Base-by-base conservation (phyloP, 495 filamentous ascomycete species). In the Penicillium crystallinum region DNA sequence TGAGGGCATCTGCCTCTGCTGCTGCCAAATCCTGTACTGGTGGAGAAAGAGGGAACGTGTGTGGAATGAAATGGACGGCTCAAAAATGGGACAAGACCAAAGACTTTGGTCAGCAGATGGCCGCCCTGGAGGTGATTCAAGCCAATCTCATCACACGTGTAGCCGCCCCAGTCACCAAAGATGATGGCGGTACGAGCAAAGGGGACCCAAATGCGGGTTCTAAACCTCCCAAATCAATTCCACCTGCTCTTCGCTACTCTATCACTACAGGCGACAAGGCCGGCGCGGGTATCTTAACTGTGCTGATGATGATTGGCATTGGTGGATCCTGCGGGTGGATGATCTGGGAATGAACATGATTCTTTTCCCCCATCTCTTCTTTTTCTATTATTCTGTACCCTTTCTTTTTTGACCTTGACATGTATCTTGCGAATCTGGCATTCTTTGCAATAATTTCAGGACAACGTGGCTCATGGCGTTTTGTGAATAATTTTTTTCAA, bases 31-130 rank as follows among this genome's bases (percentile, higher is more conserved):
- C 84, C 12, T 96, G 90, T 61, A 79, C 76, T 1, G 87, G 87
- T 7, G 80, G 79, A 0, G 50, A 60, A 0, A 69, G 78, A 25
- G 73, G 78, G 0, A 56, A 55, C 3, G 57, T 61, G 0, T 95
- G 89, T 58, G 88, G 89, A 0, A 73, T 87, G 36, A 73, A 77
- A 43, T 91, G 88, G 86, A 77, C 74, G 3, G 61, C 64, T 3
- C 49, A 66, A 21, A 72, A 67, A 7, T 84, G 72, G 61, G 80
- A 83, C 75, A 79, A 77, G 5, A 72, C 61, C 5, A 64, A 61
- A 1, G 87, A 85, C 25, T 80, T 88, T 2, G 85, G 86, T n/a
- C 69, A 86, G 66, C 85, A 89, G 69, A 84, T 90, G 81, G 79
- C 79, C 50, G 84, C 84, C 4, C 67, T 93, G 30, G 80, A 80